phyloP scores from a whole-genome alignment of 805 yeast genomes.

The Clavispora vitiphila region DNA sequence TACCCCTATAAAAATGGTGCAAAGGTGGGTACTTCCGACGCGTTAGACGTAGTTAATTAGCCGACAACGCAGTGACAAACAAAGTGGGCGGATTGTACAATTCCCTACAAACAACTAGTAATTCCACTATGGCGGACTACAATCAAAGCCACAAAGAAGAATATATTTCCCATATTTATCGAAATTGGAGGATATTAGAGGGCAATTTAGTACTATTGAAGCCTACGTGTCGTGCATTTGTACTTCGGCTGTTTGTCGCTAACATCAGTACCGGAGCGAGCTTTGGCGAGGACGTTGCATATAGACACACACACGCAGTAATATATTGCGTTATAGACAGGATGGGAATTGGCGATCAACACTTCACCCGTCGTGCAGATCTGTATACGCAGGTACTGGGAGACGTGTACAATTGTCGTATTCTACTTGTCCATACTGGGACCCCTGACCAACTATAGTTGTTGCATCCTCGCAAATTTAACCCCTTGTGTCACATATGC shows the following conservation, averaged over 20 bases:
- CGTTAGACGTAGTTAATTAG: not conserved
- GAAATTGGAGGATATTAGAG: too few species aligned
- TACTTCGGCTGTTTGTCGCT: not conserved
- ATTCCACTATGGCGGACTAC: not conserved
- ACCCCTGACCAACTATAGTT: constrained; percentile 1
- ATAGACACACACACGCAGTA: not conserved
- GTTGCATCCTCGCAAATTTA: not conserved
- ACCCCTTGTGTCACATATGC: not conserved
- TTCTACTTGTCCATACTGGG: not conserved
- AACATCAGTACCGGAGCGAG: not conserved
- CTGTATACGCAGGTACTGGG: not conserved
- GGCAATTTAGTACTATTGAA: too few species aligned
- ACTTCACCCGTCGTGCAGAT: not conserved
- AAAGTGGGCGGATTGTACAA: not conserved
- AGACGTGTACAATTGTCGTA: not conserved
- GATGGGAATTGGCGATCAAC: not conserved
- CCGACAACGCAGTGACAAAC: not conserved
- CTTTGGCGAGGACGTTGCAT: not conserved
- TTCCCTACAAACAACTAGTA: not conserved
- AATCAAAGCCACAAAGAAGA: not conserved
- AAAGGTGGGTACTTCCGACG: not conserved
- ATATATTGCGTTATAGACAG: not conserved
- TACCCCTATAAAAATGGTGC: not conserved
- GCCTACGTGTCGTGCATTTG: too few species aligned
- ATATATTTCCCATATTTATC: too few species aligned